Evolutionary conservation across 192 early-diverging fungal species (phyloP), one percentile per base, ranked within the genome.

Genomic region (Rhizophagus clarus): DNA sequence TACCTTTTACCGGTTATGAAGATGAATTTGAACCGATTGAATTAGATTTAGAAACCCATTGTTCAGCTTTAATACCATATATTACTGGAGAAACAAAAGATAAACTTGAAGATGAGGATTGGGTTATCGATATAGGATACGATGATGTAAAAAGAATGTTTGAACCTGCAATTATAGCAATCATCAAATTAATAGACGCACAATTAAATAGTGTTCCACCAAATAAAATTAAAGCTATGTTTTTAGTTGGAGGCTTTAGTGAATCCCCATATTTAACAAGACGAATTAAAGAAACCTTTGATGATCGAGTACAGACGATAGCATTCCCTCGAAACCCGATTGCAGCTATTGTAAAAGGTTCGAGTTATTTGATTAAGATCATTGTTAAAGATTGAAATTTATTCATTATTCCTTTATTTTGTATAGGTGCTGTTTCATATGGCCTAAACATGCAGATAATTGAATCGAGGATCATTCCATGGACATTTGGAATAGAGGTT

Each of bases 221-320:
- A 28, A 69, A 76, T 17, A 68, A 49, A 14, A 63, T 85, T 7
- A 76, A 85, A 26, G 83, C 85, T 12, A 85, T 86, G 28, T 89
- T 89, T 79, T 70, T 89, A 74, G 88, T 89, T 22, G 88, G 88
- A 34, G 88, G 88, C 37, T 89, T 89, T 74, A 86, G 88, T 24
- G 82, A 83, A 51, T 89, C 88, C 11, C 76, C 79, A 11, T 87
- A 87, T 47, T 61, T 89, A 7, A 82, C 83, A 63, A 68, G 80
- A 3, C 61, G 80, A 61, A 79, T 89, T 28, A 81, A 83, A 64
- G 62, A 75, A 24, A 70, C 63, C 22, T 85, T 86, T 71, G 69
- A 67, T 6, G 77, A 40, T 62, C 74, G 77, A 49, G 83, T 87
- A 1, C 60, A 37, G 0, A 79, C 0, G 22, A 56, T 56, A 17